Conservation (phyloP, 1,284 basidiomycete genomes). For the Cryptococcus sp. region DNA sequence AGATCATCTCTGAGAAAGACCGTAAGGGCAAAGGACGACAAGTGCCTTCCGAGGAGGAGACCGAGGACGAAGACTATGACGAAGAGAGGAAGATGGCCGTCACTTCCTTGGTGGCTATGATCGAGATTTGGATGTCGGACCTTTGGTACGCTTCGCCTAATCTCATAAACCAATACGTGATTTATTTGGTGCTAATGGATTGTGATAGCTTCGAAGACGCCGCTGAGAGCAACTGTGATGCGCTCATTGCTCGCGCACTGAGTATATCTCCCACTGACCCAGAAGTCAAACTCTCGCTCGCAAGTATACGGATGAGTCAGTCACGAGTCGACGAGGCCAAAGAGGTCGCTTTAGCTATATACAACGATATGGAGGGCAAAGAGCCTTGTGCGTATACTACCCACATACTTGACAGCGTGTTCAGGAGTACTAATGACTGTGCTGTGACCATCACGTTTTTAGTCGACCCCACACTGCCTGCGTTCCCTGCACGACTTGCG, state of each 20-base stretch:
- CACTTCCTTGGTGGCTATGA: conserved; percentile 84
- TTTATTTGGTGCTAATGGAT: too few relatives aligned
- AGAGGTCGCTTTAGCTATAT: conserved; percentile 67
- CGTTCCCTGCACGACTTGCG: conserved; percentile 70
- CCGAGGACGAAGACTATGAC: conserved; percentile 58
- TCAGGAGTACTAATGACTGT: not conserved
- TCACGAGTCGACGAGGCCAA: conserved; percentile 78
- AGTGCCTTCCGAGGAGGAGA: conserved; percentile 59
- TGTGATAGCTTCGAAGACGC: conserved; percentile 64
- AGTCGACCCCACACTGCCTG: conserved; percentile 73
- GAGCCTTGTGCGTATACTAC: conserved; percentile 61
- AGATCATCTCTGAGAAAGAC: conserved; percentile 58
- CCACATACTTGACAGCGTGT: not conserved
- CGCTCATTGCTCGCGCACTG: conserved; percentile 71
- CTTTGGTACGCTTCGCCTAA: conserved; percentile 67
- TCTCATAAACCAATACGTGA: not conserved
- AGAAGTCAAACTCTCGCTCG: conserved; percentile 78
- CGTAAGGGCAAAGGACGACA: conserved; percentile 23
- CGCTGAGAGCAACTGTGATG: conserved; percentile 68
- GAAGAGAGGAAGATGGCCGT: conserved; percentile 74
- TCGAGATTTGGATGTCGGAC: conserved; percentile 97
- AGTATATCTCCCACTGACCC: conserved; percentile 71
- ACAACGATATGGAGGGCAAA: conserved; percentile 71
- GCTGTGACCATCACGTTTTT: not conserved
- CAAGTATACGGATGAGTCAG: conserved; percentile 88